phyloP scores from a whole-genome alignment of 2,329 filamentous ascomycete genomes.

The Trichoderma arundinaceum region DNA sequence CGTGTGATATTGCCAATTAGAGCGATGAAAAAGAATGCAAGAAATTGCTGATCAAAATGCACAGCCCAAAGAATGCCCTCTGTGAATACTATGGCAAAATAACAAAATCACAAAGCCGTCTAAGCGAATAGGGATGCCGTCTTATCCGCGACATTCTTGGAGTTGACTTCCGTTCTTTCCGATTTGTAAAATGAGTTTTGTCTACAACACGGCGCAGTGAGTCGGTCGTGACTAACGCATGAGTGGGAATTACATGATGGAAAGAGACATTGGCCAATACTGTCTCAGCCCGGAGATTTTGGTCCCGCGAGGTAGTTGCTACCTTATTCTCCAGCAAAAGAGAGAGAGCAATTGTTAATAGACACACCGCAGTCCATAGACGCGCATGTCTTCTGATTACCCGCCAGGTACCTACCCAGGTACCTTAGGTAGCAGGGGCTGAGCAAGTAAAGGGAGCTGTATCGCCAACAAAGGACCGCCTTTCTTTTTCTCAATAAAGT shows the following conservation, averaged over 20 bases:
- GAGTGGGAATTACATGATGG: not conserved
- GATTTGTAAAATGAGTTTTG: not conserved
- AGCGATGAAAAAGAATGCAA: not conserved
- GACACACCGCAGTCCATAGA: no score
- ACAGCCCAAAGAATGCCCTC: conserved; percentile 10
- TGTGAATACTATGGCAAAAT: not conserved
- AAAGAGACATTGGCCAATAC: conserved; percentile 1
- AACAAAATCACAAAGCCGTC: not conserved
- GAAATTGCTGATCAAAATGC: not conserved
- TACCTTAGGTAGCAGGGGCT: not conserved
- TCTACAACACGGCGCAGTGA: not conserved
- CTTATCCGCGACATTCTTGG: conserved; percentile 11
- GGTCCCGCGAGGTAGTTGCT: not conserved
- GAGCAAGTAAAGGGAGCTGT: no score
- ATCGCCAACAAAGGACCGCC: no score
- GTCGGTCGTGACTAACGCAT: conserved; percentile 8
- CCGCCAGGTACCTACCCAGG: no score
- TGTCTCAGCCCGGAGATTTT: conserved; percentile 2
- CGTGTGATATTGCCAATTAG: not conserved
- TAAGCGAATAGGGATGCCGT: conserved; percentile 1
- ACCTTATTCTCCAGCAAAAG: not conserved
- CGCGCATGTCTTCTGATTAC: no score
- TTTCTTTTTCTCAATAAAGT: no score
- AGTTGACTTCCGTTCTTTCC: conserved; percentile 6
- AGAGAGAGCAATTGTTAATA: not conserved